These are phyloP conservation scores for Glaciozyma martinii DNA, from an alignment of 768 basidiomycete genomes.

Conservation along the genomic window DNA sequence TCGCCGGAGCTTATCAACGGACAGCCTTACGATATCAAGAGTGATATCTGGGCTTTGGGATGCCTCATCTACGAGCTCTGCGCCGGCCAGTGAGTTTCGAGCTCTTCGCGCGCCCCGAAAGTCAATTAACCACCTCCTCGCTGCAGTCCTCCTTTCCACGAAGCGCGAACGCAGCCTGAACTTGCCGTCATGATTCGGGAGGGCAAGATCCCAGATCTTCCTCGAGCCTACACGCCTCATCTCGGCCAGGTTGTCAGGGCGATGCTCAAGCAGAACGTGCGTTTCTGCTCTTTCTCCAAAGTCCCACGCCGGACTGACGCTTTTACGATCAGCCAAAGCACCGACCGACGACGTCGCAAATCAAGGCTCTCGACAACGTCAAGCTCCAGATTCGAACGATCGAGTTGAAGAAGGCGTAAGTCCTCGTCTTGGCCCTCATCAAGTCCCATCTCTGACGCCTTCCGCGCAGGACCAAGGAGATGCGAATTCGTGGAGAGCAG, in stretches of 20 bases:
- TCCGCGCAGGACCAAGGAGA: constrained; percentile 14
- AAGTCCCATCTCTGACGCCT: no score
- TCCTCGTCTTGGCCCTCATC: neutral
- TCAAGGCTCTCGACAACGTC: constrained; percentile 32
- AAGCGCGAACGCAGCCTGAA: constrained; percentile 81
- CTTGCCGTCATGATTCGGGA: constrained; percentile 69
- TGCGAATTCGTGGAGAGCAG: constrained; percentile 19
- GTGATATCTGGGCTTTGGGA: constrained; percentile 96
- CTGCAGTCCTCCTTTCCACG: constrained; percentile 68
- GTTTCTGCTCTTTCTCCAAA: constrained; percentile 14
- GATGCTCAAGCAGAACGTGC: constrained; percentile 76
- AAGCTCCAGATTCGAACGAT: constrained; percentile 28
- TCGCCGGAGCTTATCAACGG: constrained; percentile 97
- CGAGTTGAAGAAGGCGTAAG: constrained; percentile 28
- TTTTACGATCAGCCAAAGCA: constrained; percentile 22
- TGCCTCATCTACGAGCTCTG: constrained; percentile 96
- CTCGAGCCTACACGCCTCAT: constrained; percentile 67
- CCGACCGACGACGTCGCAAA: constrained; percentile 31
- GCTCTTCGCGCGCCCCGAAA: neutral
- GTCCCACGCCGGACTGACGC: neutral
- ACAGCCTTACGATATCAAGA: constrained; percentile 93
- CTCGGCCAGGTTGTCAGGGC: constrained; percentile 67
- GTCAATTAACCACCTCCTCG: neutral
- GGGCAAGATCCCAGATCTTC: constrained; percentile 83
- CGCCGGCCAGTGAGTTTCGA: constrained; percentile 56